A percentile compares a stretch with the other conserved stretches of the same genome.
Conservation (phyloP, 768 basidiomycete species). For the Lactarius pseudohatsudake region DNA sequence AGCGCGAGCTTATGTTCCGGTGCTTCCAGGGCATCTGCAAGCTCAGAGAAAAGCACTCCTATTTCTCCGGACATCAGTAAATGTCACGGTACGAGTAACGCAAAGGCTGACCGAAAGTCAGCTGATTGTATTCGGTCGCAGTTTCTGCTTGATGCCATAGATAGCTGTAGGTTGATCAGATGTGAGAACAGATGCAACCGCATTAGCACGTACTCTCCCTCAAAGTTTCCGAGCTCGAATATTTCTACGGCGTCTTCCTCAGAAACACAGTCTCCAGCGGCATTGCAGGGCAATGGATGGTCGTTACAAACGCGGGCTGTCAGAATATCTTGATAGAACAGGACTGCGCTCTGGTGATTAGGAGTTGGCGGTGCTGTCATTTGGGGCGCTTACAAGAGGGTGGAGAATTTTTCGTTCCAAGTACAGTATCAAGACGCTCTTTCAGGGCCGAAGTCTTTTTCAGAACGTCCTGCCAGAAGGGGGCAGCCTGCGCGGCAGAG, state of each 20-base stretch:
- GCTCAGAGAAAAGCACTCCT: constrained; percentile 45
- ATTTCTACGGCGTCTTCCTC: constrained; percentile 39
- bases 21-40: constrained; percentile 37
- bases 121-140: constrained; percentile 41
- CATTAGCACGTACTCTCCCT: constrained; percentile 36
- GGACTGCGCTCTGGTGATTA: background rate
- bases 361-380: background rate
- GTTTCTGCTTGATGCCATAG: constrained; percentile 49
- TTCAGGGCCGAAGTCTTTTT: constrained; percentile 39
- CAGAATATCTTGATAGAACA: constrained; percentile 51
- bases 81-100: too few relatives aligned
- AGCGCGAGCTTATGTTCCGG: constrained; percentile 40
- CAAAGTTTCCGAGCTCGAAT: constrained; percentile 38
- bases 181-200: background rate
- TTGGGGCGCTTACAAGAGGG: constrained; percentile 42
- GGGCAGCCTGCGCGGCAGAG: constrained; percentile 40
- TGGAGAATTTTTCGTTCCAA: constrained; percentile 42
- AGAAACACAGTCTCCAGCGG: constrained; percentile 42
- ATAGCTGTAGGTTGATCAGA: constrained; percentile 37
- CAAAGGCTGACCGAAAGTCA: constrained; percentile 41
- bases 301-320: constrained; percentile 46
- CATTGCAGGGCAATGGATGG: constrained; percentile 46
- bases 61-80: background rate
- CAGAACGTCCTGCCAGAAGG: constrained; percentile 48
- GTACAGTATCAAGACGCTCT: constrained; percentile 37